A percentile compares a stretch with the other conserved stretches of the same genome.
These are phyloP conservation scores for Tetracladium maxilliforme DNA, from an alignment of 2,329 filamentous ascomycete species.

Conservation along the genomic window DNA sequence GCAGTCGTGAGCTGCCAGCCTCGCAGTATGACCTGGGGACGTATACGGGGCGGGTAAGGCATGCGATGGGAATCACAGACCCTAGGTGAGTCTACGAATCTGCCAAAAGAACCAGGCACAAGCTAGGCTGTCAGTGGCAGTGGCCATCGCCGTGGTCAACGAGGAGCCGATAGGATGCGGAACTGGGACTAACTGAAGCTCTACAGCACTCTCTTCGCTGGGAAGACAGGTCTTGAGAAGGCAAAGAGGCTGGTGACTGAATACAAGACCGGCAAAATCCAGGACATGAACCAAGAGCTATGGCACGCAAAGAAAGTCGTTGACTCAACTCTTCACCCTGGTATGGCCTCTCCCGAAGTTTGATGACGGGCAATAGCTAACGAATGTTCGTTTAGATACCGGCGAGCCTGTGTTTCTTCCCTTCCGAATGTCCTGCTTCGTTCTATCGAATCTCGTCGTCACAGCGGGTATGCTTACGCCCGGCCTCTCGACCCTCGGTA, in stretches of 20 bases:
- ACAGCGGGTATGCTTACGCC: constrained; percentile 96
- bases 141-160: too few species aligned
- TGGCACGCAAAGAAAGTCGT: constrained; percentile 97
- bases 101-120: constrained; percentile 6
- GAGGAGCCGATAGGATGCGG: too few species aligned
- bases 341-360: constrained; percentile 30
- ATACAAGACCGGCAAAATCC: constrained; percentile 75
- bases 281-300: constrained; percentile 74
- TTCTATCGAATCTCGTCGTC: constrained; percentile 83
- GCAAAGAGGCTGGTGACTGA: constrained; percentile 69
- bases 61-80: constrained; percentile 81
- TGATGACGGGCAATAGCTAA: background rate
- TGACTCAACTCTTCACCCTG: constrained; percentile 89
- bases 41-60: constrained; percentile 88
- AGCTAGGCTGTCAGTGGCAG: too few species aligned
- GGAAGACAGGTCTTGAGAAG: constrained; percentile 62
- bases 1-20: constrained; percentile 66
- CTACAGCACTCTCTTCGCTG: constrained; percentile 73
- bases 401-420: constrained; percentile 84
- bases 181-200: too few species aligned
- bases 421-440: constrained; percentile 95
- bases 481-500: constrained; percentile 69
- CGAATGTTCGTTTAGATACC: constrained; percentile 47
- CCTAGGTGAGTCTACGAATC: constrained; percentile 58
- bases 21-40: constrained; percentile 88